Conservation (phyloP, 1,284 basidiomycete species). For the Ceratobasidium sp. region DNA sequence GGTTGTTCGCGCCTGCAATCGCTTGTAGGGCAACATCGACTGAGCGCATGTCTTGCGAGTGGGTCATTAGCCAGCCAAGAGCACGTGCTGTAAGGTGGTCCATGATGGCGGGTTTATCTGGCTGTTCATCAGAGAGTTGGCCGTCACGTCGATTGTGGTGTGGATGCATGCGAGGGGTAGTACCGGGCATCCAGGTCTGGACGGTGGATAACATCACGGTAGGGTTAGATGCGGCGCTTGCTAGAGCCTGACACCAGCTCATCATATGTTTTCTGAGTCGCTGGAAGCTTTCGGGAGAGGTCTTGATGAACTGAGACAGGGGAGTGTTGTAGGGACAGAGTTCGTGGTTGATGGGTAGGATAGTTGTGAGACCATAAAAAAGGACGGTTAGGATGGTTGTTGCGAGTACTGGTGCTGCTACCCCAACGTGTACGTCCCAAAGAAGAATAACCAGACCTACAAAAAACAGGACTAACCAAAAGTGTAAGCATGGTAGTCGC, state of each 20-base stretch:
- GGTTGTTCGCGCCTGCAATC: slow-evolving; percentile 29
- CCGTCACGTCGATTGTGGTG: not conserved
- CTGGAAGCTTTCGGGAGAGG: not conserved
- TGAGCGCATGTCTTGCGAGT: slow-evolving; percentile 34
- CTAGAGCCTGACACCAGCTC: not conserved
- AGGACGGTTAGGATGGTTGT: not conserved
- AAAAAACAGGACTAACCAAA: slow-evolving; percentile 22
- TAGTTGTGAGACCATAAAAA: slow-evolving; percentile 20
- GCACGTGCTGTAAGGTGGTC: slow-evolving; percentile 24
- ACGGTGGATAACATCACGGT: not conserved
- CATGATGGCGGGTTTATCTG: slow-evolving; percentile 5
- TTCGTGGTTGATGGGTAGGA: slow-evolving; percentile 19
- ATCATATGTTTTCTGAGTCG: not conserved
- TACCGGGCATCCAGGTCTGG: not conserved
- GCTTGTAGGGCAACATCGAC: slow-evolving; percentile 26
- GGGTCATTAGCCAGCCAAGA: slow-evolving; percentile 19
- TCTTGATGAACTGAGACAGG: slow-evolving; percentile 19
- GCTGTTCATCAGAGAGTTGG: not conserved
- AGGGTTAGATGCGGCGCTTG: not conserved
- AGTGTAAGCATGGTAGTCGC: not conserved
- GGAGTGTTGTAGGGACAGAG: slow-evolving; percentile 32
- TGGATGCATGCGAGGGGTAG: not conserved
- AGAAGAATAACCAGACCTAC: slow-evolving; percentile 24
- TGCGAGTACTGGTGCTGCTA: slow-evolving; percentile 30
- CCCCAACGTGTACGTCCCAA: slow-evolving; percentile 19